Base-by-base conservation (phyloP, 176 grass and related monocot species). In the Musa itinerans region DNA sequence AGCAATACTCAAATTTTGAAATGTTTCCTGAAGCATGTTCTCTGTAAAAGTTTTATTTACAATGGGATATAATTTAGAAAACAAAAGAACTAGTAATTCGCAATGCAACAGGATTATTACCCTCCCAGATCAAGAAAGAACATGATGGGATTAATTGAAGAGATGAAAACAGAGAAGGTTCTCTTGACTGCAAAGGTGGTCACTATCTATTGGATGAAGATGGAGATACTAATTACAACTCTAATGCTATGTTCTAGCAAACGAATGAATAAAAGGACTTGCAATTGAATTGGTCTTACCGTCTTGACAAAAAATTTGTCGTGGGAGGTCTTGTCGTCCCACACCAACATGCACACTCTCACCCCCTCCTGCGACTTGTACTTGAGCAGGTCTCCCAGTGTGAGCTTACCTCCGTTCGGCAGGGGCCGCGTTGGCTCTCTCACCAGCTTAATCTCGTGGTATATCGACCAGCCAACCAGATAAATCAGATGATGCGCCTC, bases 401-500 rank as follows among this genome's bases (percentile, higher is more conserved):
- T 91, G 52, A 99, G 78, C 27, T 91, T 9, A 10, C 79, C 84
- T 71, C 78, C 84, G 2, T 79, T 72, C 0, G 95, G 80, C 56
- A 99, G 71, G 2, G 82, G 78, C 52, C 83, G 83, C 22, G 73
- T 88, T 5, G 73, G 81, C 75, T 99, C 95, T 8, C 95, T 90
- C 48, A 99, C 84, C 19, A 99, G 90, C 70, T 50, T 79, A n/a
- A 99, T 84, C 88, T 99, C 91, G 84, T 99, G 82, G 24, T 91
- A 99, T 13, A 99, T 72, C 10, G 95, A 99, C 95, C 95, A 99
- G 0, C 95, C 95, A 20, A 94, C 82, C 53, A 99, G 85, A 76
- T 99, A 99, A 4, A 99, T 99, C 88, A 99, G 76, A 74, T 91
- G 90, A 73, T 94, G 95, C 54, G 95, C 95, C 78, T 99, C 95